Evolutionary conservation across 2,329 filamentous ascomycete species (phyloP), one percentile per base, ranked within the genome.

Genomic region (Diaporthe longicolla): DNA sequence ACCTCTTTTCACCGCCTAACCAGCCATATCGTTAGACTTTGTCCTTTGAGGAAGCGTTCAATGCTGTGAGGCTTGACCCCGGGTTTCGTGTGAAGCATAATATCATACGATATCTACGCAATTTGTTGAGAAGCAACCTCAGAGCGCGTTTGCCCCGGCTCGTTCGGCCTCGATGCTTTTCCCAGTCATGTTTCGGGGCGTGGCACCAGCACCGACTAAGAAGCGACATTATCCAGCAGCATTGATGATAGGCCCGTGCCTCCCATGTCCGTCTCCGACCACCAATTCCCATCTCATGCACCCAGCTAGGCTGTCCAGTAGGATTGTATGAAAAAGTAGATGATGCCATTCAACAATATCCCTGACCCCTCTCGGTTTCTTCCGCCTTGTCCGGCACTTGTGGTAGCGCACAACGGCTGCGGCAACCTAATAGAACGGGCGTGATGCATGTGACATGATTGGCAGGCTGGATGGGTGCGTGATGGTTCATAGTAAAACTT

Each of bases 211-310:
- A 52, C 63, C 13, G 29, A 15, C 21, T 21, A 13, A 13, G 50
- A 11, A 66, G 63, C 45, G 45, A 66, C 63, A 32, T 26, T n/a
- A 19, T 52, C 61, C 61, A 65, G 48, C 43, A 13, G 37, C 10
- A 37, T 37, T n/a, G 21, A 40, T 52, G 63, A 52, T 66, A 52
- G 63, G 63, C 29, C 29, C 63, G 45, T 66, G 29, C 48, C 48
- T 68, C 32, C 40, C 63, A 68, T 68, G 63, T 54, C 45, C 1
- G 45, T 52, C 32, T 37, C 59, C 59, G 40, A 63, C 59, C 32
- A 59, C n/a, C 55, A 59, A 40, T 59, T 63, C 9, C 29, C 61
- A 66, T 13, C 61, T 52, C 45, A 50, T 52, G 45, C 45, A 50
- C 9, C 40, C 40, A 8, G 40, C 13, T 40, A 32, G n/a, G 24